Conservation (phyloP, 805 yeast genomes). For the Peterozyma toletana region DNA sequence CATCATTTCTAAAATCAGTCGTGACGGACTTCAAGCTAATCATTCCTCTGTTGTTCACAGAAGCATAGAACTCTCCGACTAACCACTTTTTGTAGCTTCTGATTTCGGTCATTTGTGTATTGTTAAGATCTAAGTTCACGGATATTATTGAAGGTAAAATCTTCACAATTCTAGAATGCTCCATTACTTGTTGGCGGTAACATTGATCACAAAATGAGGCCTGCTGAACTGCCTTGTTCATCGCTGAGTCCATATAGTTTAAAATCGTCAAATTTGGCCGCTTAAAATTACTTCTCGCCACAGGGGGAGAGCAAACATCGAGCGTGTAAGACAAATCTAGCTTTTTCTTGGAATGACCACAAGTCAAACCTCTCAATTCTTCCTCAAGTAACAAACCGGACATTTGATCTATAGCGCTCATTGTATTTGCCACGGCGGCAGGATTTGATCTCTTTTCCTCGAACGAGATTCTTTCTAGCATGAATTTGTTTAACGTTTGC, state of each 20-base stretch:
- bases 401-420: conserved; percentile 18
- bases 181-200: conserved; percentile 43
- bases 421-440: background rate
- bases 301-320: conserved; percentile 34
- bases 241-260: conserved; percentile 54
- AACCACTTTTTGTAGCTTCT: conserved; percentile 51
- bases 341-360: conserved; percentile 28
- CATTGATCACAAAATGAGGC: conserved; percentile 49
- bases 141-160: conserved; percentile 59
- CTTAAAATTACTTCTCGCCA: conserved; percentile 15
- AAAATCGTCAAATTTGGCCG: conserved; percentile 32
- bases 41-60: conserved; percentile 28
- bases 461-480: conserved; percentile 41
- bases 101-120: conserved; percentile 47
- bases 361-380: conserved; percentile 30
- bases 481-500: conserved; percentile 51
- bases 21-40: conserved; percentile 25
- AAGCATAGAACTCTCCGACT: conserved; percentile 50
- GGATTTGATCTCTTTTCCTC: conserved; percentile 37
- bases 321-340: conserved; percentile 29
- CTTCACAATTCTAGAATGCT: conserved; percentile 42
- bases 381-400: conserved; percentile 38
- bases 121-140: conserved; percentile 48
- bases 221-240: conserved; percentile 43
- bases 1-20: conserved; percentile 16